These are phyloP conservation scores for Scenedesmus sp. DNA, from an alignment of 163 green algal genomes.

Conservation along the genomic window DNA sequence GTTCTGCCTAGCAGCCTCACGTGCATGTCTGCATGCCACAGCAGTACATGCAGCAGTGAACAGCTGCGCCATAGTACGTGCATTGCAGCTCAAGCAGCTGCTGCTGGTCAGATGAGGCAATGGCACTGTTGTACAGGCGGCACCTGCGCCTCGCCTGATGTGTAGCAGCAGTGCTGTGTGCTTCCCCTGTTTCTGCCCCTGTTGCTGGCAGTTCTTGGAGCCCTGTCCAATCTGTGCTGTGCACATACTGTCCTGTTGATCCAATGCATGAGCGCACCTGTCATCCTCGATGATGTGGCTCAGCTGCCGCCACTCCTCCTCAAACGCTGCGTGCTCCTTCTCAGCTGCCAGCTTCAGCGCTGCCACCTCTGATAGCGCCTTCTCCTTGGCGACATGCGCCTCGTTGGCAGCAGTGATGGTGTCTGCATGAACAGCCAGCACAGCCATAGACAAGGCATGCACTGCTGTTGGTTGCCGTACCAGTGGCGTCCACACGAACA, in stretches of 20 bases:
- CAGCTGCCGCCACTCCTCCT: slow-evolving; percentile 91
- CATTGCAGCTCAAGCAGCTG: neutral
- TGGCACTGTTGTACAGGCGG: neutral
- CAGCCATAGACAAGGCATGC: neutral
- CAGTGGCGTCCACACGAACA: too few species aligned
- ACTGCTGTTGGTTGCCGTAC: neutral
- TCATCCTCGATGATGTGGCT: slow-evolving; percentile 90
- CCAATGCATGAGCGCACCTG: slow-evolving; percentile 63
- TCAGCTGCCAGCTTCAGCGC: slow-evolving; percentile 85
- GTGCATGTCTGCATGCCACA: neutral
- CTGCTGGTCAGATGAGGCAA: neutral
- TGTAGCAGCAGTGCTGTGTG: neutral
- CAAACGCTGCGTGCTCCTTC: slow-evolving; percentile 85
- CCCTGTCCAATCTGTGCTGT: too few species aligned
- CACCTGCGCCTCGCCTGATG: neutral
- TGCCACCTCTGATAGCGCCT: slow-evolving; percentile 84
- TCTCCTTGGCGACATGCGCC: slow-evolving; percentile 83
- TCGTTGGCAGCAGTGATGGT: slow-evolving; percentile 52
- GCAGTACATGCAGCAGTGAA: neutral
- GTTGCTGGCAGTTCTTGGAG: too few species aligned
- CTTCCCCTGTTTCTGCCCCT: neutral
- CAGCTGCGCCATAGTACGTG: neutral
- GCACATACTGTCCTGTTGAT: slow-evolving; percentile 8
- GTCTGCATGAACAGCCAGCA: slow-evolving; percentile 2
- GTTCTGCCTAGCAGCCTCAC: slow-evolving; percentile 54